Base-by-base conservation (phyloP, 2,329 filamentous ascomycete species). In the Neospermospora avenae region DNA sequence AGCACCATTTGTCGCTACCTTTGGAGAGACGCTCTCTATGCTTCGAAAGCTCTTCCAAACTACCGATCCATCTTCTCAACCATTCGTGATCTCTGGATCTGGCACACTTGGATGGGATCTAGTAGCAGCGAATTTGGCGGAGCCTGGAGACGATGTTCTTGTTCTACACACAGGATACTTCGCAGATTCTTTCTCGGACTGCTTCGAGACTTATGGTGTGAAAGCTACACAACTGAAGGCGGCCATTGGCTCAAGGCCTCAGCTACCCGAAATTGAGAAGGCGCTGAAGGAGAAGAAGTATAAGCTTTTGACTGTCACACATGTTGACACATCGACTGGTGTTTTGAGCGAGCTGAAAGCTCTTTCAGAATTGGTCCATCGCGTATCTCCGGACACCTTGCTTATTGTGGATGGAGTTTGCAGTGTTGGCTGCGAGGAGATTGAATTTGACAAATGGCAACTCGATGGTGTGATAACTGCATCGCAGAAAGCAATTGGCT, bases 121-220 rank as follows among this genome's bases (percentile, higher is more conserved):
- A 61, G 92, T 98, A 48, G 89, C 92, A n/a, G 88, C 92, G 69
- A 99, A 98, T 79, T 79, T 99, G 64, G 83, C 91, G 63, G 93
- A 99, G 79, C 83, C 87, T 54, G 93, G 90, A 62, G 95, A 99
- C 72, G 85, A 96, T 61, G 95, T 90, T 24, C 83, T 99, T 42
- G 93, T 99, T 57, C 84, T 99, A 18, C 93, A 96, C 80, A 96
- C 91, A 44, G 95, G 95, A 67, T 99, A 99, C 83, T 99, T 99
- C 73, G 93, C 90, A 68, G 93, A 98, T 75, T 92, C 88, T 60
- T 97, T 99, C 73, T 90, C 91, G 67, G 88, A 96, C 77, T 97
- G 93, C 78, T 85, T 99, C 73, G 84, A 88, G 73, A 90, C 90
- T 39, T 99, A 99, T 74, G 93, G 95, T 64, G 91, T 88, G 69